Conservation (phyloP, 306 rosid species). For the Cicer cuneatum region DNA sequence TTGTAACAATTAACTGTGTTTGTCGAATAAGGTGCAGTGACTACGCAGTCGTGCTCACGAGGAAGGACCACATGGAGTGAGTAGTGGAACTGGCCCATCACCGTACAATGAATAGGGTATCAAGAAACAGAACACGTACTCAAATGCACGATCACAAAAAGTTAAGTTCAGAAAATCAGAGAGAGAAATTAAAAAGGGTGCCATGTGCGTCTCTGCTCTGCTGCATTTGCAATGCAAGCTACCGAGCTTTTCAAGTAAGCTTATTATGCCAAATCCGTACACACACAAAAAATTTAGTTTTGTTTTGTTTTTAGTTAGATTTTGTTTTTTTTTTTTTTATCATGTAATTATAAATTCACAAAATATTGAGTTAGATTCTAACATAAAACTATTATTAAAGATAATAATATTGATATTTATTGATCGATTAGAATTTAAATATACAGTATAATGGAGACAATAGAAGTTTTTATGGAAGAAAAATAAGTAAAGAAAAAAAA, state of each 20-base stretch:
- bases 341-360: too few species aligned
- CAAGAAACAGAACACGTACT: conserved; percentile 43
- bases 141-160: conserved; percentile 52
- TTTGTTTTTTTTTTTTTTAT: too few species aligned
- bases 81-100: conserved; percentile 42
- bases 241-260: conserved; percentile 40
- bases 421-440: too few species aligned
- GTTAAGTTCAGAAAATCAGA: conserved; percentile 19
- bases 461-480: too few species aligned
- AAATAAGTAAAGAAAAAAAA: too few species aligned
- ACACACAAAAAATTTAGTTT: neutral
- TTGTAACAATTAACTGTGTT: neutral
- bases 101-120: conserved; percentile 47
- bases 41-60: neutral
- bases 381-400: too few species aligned
- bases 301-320: too few species aligned
- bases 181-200: conserved; percentile 3
- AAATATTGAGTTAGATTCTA: too few species aligned
- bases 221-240: conserved; percentile 31
- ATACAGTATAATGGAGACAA: too few species aligned
- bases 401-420: too few species aligned
- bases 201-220: conserved; percentile 58
- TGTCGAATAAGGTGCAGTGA: neutral
- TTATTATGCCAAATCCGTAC: conserved; percentile 45
- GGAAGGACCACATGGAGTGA: conserved; percentile 10